phyloP scores from a whole-genome alignment of 495 filamentous ascomycete species.

The Penicillium arizonense region DNA sequence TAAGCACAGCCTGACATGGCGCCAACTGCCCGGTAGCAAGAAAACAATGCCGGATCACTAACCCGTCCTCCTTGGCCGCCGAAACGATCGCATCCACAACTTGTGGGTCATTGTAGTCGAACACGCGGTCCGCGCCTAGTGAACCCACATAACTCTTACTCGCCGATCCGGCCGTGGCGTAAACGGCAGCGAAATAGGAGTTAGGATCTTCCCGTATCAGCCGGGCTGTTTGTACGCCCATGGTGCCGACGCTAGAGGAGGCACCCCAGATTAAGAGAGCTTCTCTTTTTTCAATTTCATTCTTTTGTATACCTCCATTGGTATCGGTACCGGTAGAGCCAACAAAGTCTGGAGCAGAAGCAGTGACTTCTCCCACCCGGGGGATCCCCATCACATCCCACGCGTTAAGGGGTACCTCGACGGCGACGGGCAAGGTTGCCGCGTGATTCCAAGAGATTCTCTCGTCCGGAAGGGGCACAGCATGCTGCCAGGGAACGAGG shows the following conservation, averaged over 20 bases:
- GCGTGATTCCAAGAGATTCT: constrained; percentile 42
- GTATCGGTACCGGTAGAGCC: not conserved
- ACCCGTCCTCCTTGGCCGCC: constrained; percentile 37
- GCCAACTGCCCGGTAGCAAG: constrained; percentile 37
- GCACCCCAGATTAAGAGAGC: constrained; percentile 48
- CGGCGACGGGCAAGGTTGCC: constrained; percentile 42
- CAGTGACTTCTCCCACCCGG: no score
- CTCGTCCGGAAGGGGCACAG: constrained; percentile 33
- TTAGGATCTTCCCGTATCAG: constrained; percentile 28
- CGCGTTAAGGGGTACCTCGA: constrained; percentile 28
- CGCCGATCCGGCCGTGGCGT: constrained; percentile 46
- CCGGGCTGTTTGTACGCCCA: constrained; percentile 44
- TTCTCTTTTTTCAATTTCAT: constrained; percentile 19
- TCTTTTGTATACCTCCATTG: not conserved
- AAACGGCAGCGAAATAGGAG: constrained; percentile 35
- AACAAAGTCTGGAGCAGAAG: no score
- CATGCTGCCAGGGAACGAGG: constrained; percentile 38
- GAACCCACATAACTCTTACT: constrained; percentile 42
- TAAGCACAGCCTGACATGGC: constrained; percentile 36
- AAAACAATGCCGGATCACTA: constrained; percentile 40
- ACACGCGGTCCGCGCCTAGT: constrained; percentile 48
- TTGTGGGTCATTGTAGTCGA: constrained; percentile 44
- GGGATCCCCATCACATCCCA: constrained; percentile 32
- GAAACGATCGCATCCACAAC: constrained; percentile 44
- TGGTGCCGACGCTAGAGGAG: constrained; percentile 43